Evolutionary conservation across 2,329 filamentous ascomycete genomes (phyloP), one percentile per base, ranked within the genome.

Genomic region (Cordyceps pruinosa): DNA sequence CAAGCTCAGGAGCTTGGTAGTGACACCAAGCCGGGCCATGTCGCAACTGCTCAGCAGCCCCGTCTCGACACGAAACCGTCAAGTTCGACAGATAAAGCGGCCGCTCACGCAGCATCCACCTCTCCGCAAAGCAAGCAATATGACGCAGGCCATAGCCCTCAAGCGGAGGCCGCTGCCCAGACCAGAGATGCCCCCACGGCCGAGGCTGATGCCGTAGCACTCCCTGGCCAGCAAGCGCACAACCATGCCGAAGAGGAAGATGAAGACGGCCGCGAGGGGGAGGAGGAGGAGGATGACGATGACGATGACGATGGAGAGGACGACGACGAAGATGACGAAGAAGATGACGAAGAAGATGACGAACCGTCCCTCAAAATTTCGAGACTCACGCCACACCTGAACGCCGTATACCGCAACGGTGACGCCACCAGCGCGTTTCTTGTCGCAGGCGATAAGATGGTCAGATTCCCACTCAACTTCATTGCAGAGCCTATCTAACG

Each of bases 401-500:
- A 82, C 26, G 77, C 87, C 44, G 83, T 97, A 34, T 99, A 99
- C 75, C 86, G 91, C 58, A 96, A 96, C 75, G 92, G 90, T 64
- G 94, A 99, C 80, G 90, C 91, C 64, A 97, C 93, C 26, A 97
- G 92, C 72, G 79, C 89, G 9, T 96, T 96, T 69, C 75, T 95
- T 50, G 90, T 96, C 50, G 89, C 89, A 41, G 93, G 93, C 53
- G 93, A 99, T 77, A 97, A 97, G 77, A 96, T 97, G 93, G 90
- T 93, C 79, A 66, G 77, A 57, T 37, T 56, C 28, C 28, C 13
- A 15, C 25, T 9, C 26, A 39, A 15, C 19, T 23, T 32, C 17
- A 19, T 17, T 39, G 12, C n/a, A 19, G 9, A 21, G 8, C 13
- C 62, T 64, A 60, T 57, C 73, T 75, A 64, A 73, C 64, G 59